Conservation (phyloP, 2,329 filamentous ascomycete genomes). For the Bipolaris gigantea region DNA sequence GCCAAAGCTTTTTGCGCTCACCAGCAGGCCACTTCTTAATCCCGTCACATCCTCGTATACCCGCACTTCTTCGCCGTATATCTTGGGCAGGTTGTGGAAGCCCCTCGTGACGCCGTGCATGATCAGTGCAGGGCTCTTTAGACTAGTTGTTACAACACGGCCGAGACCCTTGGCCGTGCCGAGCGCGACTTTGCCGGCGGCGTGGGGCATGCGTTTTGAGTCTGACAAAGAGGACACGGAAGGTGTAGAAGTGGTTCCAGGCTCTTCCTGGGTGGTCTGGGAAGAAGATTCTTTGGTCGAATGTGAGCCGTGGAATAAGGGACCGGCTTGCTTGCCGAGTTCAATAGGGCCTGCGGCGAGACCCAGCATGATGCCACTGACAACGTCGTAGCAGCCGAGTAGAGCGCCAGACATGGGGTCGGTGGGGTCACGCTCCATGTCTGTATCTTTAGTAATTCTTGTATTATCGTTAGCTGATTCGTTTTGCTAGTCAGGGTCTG, state of each 20-base stretch:
- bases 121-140: conserved; percentile 80
- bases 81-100: conserved; percentile 79
- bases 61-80: conserved; percentile 81
- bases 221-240: background rate
- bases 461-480: background rate
- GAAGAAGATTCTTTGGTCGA: background rate
- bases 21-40: conserved; percentile 69
- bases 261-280: background rate
- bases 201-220: conserved; percentile 10
- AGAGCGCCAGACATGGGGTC: conserved; percentile 27
- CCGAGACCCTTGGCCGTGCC: conserved; percentile 67
- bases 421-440: conserved; percentile 24
- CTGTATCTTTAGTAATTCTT: conserved; percentile 11
- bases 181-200: conserved; percentile 57
- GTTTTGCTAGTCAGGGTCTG: background rate
- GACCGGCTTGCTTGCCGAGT: conserved; percentile 18
- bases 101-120: conserved; percentile 77
- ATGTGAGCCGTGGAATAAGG: background rate
- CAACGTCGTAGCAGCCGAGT: conserved; percentile 27
- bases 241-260: background rate
- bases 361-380: conserved; percentile 26
- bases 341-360: conserved; percentile 28
- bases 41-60: conserved; percentile 74
- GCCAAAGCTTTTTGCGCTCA: conserved; percentile 75
- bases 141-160: conserved; percentile 68